Base-by-base conservation (phyloP, 176 grass and related monocot species). In the Musa troglodytarum region DNA sequence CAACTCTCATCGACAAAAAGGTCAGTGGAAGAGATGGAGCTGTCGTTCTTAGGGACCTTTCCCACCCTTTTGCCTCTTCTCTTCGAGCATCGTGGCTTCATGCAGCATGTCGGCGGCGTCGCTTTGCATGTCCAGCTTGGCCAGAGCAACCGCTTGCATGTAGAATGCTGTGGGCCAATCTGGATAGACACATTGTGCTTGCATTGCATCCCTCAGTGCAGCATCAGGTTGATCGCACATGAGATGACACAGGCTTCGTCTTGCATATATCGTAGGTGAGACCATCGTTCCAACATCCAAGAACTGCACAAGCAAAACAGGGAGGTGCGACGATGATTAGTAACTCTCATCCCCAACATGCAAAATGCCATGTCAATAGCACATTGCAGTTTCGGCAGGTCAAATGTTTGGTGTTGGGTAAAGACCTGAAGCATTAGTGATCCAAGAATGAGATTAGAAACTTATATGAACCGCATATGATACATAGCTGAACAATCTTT, bases 131-230 rank as follows among this genome's bases (percentile, higher is more conserved):
- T 91, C 74, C 65, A 98, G 73, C 80, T 93, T 98, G 10, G 90
- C 81, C 9, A 98, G 90, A 0, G 94, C 90, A 9, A 91, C 86
- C 3, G 90, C 90, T 71, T 98, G 94, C 94, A 98, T 98, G 49
- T 93, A 98, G 86, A 98, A 98, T 8, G 94, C 94, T 9, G 88
- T 93, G 34, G 90, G 86, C 94, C 94, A 98, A 10, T 98, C 94
- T 13, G 94, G 94, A 74, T 85, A 85, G 9, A 90, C 63, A 0
- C 94, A 93, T 19, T 98, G 94, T 0, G 94, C 94, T 81, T 98
- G 94, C 94, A 98, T 98, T 19, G 94, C 94, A 15, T 98, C 94
- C 11, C 90, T 76, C 50, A 98, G 88, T 43, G 94, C 94, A 1
- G 88, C 90, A 24, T 98, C 94, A 19, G 84, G 80, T 22, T 86